Evolutionary conservation across 208 protist species (phyloP).

Genomic region (Vickermania ingenoplastis): DNA sequence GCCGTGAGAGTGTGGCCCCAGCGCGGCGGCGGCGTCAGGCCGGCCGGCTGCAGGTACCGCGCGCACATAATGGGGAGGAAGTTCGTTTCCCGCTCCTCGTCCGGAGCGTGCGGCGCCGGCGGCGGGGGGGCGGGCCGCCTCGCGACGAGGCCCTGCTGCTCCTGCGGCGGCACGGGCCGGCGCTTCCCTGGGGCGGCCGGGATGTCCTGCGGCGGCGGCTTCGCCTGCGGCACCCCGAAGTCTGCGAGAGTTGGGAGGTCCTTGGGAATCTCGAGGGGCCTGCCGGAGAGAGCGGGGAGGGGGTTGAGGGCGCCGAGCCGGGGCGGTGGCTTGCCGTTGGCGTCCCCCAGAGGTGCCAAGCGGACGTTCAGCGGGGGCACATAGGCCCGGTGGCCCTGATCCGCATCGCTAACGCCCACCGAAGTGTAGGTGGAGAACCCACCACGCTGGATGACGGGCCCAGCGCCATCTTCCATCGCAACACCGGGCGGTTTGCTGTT

Average conservation of each 20-base stretch:
- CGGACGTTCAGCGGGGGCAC: not conserved
- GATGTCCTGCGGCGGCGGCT: not conserved
- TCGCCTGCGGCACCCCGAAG: not conserved
- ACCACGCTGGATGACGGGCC: too few species aligned
- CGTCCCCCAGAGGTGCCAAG: not conserved
- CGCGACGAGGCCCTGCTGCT: not conserved
- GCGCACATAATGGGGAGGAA: conserved; percentile 80
- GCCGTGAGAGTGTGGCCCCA: conserved; percentile 73
- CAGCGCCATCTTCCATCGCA: too few species aligned
- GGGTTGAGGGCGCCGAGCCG: not conserved
- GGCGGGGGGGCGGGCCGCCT: not conserved
- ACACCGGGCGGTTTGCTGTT: too few species aligned
- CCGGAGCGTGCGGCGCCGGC: not conserved
- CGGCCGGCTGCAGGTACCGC: conserved; percentile 47
- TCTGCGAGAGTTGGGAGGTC: conserved; percentile 4
- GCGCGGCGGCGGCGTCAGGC: conserved; percentile 38
- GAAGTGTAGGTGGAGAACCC: too few species aligned
- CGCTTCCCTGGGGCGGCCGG: not conserved
- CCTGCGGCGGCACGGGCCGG: not conserved
- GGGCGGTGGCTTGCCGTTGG: not conserved
- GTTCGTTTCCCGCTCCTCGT: conserved; percentile 44
- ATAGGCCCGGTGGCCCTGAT: not conserved
- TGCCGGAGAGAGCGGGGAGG: conserved; percentile 8
- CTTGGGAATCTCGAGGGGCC: conserved; percentile 2
- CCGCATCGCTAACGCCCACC: too few species aligned